Evolutionary conservation across 768 basidiomycete genomes (phyloP), one percentile per base, ranked within the genome.

Genomic region (Leccinum disarticulatum): DNA sequence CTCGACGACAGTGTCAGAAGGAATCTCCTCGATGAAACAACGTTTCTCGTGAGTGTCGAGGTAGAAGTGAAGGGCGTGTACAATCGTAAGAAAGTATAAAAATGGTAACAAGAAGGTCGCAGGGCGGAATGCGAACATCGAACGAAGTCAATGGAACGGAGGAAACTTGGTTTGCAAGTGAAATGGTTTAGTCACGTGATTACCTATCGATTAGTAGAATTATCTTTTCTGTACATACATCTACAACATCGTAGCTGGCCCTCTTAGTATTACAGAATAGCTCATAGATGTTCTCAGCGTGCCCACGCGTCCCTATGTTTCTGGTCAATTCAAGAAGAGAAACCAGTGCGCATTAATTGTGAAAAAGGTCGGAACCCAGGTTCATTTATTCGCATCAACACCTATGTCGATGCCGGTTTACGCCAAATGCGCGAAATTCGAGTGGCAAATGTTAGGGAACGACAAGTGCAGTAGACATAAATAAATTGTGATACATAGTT

Each of bases 1-100:
- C 80, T 97, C 92, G 38, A 96, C 92, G 30, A 95, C 87, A n/a
- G 95, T 98, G 74, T 96, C 90, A 3, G 87, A 86, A 13, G 97
- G 96, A 19, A 98, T 79, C 73, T 99, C 97, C 71, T 98, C 97
- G 59, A 98, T 84, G 77, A 98, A 98, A 73, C 97, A 99, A 52
- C 91, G 84, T 68, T 90, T 88, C 74, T 97, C 93, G 70, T 92
- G 90, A 17, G 94, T 87, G 71, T 97, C 94, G 59, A 99, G 85
- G 73, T 99, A 99, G 76, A 98, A 97, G 72, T 99, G 97, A 28
- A 99, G 87, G 30, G 91, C 93, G 71, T 87, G 83, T 17, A 79
- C 81, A 19, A 80, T 70, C 43, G 79, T 75, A 25, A 77, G 72
- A 63, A 80, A 64, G 56, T 77, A 67, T 59, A 81, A 74, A 17